Conservation (phyloP, 495 filamentous ascomycete genomes). For the Neurospora sp. region DNA sequence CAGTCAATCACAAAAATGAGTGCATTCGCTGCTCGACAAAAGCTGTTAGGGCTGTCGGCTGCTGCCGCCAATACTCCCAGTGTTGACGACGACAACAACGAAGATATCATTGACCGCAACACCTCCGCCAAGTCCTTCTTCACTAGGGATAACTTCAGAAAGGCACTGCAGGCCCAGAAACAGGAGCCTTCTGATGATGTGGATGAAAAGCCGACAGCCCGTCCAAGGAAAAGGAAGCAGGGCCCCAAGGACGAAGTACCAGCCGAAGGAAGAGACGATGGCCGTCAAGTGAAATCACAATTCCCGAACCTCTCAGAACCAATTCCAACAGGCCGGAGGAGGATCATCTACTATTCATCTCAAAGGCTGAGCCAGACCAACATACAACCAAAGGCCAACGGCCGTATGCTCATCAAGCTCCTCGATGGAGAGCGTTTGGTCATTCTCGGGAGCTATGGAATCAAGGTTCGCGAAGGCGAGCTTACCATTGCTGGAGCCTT, state of each 20-base stretch:
- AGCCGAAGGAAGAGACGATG: slow-evolving; percentile 7
- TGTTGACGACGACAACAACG: background rate
- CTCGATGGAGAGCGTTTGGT: slow-evolving; percentile 50
- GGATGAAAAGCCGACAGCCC: background rate
- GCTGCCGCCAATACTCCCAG: background rate
- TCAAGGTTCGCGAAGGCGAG: slow-evolving; percentile 49
- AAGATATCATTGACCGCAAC: background rate
- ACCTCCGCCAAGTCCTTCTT: background rate
- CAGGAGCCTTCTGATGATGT: background rate
- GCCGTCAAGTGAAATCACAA: background rate
- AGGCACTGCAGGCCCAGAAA: background rate
- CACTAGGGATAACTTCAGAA: background rate
- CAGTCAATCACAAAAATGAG: slow-evolving; percentile 26
- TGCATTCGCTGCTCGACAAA: slow-evolving; percentile 40
- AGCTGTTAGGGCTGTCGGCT: slow-evolving; percentile 16
- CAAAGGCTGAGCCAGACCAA: background rate
- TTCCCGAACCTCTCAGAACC: background rate
- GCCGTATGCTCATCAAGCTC: slow-evolving; percentile 23
- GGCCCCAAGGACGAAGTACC: slow-evolving; percentile 25
- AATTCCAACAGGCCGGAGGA: background rate
- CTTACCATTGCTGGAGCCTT: slow-evolving; percentile 59
- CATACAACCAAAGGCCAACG: slow-evolving; percentile 14
- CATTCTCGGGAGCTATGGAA: slow-evolving; percentile 62
- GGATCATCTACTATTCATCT: background rate
- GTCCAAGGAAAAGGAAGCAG: background rate